Percentiles rank a stretch among this genome's conserved stretches.
Conservation (phyloP, 768 basidiomycete genomes). For the Hirschioporus abietinus region DNA sequence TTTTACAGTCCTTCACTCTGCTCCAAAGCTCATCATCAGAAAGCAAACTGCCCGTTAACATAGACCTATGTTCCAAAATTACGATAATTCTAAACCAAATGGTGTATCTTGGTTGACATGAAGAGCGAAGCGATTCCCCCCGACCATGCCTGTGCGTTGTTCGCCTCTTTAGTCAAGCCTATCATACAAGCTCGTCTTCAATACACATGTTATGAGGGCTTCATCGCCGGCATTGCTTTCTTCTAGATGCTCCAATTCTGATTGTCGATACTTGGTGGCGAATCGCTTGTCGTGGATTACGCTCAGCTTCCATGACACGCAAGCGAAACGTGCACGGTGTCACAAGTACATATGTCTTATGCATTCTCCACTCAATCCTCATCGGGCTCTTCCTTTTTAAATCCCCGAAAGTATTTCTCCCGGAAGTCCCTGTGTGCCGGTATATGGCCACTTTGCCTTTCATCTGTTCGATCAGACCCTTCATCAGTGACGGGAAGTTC, state of each 20-base stretch:
- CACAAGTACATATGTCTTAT: neutral
- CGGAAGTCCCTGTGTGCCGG: slow-evolving; percentile 91
- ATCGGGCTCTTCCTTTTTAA: slow-evolving; percentile 39
- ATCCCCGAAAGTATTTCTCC: slow-evolving; percentile 82
- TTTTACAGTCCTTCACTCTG: neutral
- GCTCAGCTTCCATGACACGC: too few relatives aligned
- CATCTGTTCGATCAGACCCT: slow-evolving; percentile 3
- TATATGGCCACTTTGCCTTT: slow-evolving; percentile 30
- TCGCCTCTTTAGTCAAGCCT: too few relatives aligned
- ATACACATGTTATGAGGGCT: too few relatives aligned
- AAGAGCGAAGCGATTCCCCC: neutral
- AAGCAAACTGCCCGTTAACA: neutral
- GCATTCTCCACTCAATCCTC: neutral
- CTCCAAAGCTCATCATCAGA: neutral
- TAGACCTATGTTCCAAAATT: neutral
- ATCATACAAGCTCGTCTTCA: too few relatives aligned
- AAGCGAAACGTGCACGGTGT: neutral
- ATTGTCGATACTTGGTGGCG: too few relatives aligned
- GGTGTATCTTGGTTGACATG: neutral
- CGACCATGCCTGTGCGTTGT: too few relatives aligned
- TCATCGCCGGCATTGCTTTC: too few relatives aligned
- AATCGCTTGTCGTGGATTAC: too few relatives aligned
- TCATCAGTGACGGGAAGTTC: slow-evolving; percentile 36
- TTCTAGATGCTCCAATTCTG: too few relatives aligned
- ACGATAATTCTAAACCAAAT: neutral